Base-by-base conservation (phyloP, 371 early-diverging fungal species). In the Cokeromyces recurvatus region DNA sequence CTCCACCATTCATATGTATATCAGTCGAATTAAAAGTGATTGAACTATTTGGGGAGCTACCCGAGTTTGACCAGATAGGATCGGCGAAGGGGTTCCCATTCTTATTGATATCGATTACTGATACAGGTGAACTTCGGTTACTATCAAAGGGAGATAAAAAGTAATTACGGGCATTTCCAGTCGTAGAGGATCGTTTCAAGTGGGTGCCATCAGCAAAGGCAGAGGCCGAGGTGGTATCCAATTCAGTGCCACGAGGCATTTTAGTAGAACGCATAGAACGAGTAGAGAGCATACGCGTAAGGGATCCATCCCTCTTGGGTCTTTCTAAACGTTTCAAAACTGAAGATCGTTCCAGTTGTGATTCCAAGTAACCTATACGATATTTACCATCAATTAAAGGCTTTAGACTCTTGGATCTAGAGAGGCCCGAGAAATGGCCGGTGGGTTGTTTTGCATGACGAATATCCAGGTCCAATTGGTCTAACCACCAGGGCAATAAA, bases 401-500 rank as follows among this genome's bases (percentile, higher is more conserved):
- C 29, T 69, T 73, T 22, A 69, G 41, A 43, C 68, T 69, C 57
- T 69, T 73, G 48, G 65, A 67, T 24, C 70, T 43, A 51, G 56
- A 49, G 29, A 61, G 63, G 43, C 55, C 49, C 55, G 58, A 63
- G 29, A 58, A 55, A 10, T 48, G 58, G 4, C 59, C 51, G 2
- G 57, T 43, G 3, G 64, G 53, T 12, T 66, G 51, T 31, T 60
- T 68, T 21, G 61, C 70, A 46, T 84, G 89, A 46, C 90, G 87
- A 48, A 95, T 93, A 57, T 98, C 96, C 16, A 86, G 68, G 45
- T 86, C 82, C 84, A 98, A 89, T 64, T 98, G 95, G 17, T 46
- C 53, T 9, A 89, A 46, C 99, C 99, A 99, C 80, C 95, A 98
- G 9, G 99, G 99, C 39, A 98, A 77, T 32, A 94, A 75, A 15